Percentiles rank a stretch among this genome's conserved stretches.
These are phyloP conservation scores for Escovopsis sp. DNA, from an alignment of 2,329 filamentous ascomycete genomes.

Conservation along the genomic window DNA sequence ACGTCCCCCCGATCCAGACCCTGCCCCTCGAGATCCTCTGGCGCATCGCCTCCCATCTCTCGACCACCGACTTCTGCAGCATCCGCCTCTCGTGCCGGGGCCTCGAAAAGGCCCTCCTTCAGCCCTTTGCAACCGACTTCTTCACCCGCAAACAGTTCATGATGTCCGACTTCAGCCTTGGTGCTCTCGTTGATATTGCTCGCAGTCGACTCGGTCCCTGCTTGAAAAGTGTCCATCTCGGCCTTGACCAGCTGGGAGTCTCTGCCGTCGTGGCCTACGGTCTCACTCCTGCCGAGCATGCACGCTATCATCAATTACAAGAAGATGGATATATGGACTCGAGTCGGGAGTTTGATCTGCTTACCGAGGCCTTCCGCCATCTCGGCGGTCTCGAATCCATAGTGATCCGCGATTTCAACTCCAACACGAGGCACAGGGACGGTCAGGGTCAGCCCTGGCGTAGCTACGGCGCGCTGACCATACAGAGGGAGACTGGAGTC, in stretches of 20 bases:
- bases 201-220: constrained; percentile 25
- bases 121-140: constrained; percentile 44
- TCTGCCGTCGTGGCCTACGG: no score
- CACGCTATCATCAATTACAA: not conserved
- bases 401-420: constrained; percentile 45
- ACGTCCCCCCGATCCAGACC: constrained; percentile 12
- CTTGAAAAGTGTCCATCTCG: constrained; percentile 23
- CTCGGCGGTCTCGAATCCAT: constrained; percentile 40
- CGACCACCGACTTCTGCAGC: constrained; percentile 38
- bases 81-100: constrained; percentile 41
- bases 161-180: constrained; percentile 41
- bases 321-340: constrained; percentile 4
- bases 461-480: constrained; percentile 37
- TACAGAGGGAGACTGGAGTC: constrained; percentile 20
- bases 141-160: constrained; percentile 54
- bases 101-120: constrained; percentile 38
- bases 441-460: constrained; percentile 27
- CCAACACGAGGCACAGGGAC: constrained; percentile 34
- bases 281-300: constrained; percentile 2
- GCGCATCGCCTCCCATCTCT: constrained; percentile 36
- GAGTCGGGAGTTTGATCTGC: constrained; percentile 26
- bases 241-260: constrained; percentile 10
- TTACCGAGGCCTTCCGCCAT: constrained; percentile 39
- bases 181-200: constrained; percentile 38
- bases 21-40: constrained; percentile 46